Conservation (phyloP, 169 alveolate genomes). For the Hepatocystis sp. region DNA sequence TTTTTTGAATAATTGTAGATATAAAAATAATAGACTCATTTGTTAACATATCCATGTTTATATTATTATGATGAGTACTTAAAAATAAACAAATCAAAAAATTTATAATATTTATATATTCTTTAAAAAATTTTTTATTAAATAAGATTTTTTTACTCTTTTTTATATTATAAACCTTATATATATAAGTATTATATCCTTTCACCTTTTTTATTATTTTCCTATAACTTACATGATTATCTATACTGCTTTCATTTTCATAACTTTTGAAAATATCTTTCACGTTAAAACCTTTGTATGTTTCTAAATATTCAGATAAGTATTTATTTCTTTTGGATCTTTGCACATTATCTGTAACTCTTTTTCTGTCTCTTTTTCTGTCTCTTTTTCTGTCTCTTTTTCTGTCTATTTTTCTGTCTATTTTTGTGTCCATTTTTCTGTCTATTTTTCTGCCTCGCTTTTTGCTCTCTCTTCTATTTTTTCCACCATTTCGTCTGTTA, state of each 20-base stretch:
- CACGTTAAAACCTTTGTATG: too few relatives aligned
- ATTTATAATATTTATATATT: conserved; percentile 31
- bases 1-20: conserved; percentile 46
- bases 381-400: too few relatives aligned
- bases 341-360: too few relatives aligned
- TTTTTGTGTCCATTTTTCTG: too few relatives aligned
- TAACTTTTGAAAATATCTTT: too few relatives aligned
- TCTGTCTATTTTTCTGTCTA: too few relatives aligned
- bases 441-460: too few relatives aligned
- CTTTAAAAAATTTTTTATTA: conserved; percentile 24
- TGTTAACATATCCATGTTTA: conserved; percentile 42
- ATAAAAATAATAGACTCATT: conserved; percentile 33
- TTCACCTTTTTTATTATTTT: conserved; percentile 33
- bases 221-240: conserved; percentile 24
- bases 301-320: too few relatives aligned
- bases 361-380: too few relatives aligned
- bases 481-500: too few relatives aligned
- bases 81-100: conserved; percentile 25
- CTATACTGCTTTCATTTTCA: conserved; percentile 18
- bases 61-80: conserved; percentile 41
- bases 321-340: too few relatives aligned
- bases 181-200: conserved; percentile 50
- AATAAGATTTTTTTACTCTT: conserved; percentile 10
- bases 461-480: too few relatives aligned
- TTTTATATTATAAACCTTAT: conserved; percentile 36